A percentile compares a stretch with the other conserved stretches of the same genome.
phyloP scores from a whole-genome alignment of 176 grass and related monocot genomes.

The Oryza rufipogon region DNA sequence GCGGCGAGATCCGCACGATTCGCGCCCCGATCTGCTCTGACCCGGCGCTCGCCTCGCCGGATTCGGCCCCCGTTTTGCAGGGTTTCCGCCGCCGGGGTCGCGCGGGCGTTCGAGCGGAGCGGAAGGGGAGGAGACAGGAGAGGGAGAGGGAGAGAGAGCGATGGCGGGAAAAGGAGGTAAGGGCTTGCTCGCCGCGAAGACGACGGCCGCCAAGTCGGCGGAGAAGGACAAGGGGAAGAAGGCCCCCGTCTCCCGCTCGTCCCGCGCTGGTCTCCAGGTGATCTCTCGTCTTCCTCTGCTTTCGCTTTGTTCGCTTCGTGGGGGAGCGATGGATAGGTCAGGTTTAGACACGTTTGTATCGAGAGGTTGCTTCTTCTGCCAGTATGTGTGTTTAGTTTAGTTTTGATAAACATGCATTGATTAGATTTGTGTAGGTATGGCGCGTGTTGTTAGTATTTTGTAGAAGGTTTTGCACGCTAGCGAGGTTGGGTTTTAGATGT shows the following conservation, averaged over 20 bases:
- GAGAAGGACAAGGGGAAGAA: constrained; percentile 86
- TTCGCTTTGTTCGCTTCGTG: not conserved
- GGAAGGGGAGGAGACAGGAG: not conserved
- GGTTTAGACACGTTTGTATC: not conserved
- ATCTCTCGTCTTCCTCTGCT: not conserved
- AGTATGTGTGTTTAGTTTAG: not conserved
- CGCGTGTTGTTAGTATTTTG: not conserved
- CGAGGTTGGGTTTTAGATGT: not conserved
- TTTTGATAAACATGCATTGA: not conserved
- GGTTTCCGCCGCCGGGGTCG: not conserved
- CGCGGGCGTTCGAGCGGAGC: constrained; percentile 18
- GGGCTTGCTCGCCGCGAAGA: constrained; percentile 67
- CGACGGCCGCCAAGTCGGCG: constrained; percentile 62
- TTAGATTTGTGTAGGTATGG: not conserved
- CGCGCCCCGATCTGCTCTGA: constrained; percentile 40
- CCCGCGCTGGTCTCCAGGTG: constrained; percentile 73
- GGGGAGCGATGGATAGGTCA: constrained; percentile 4
- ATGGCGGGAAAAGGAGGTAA: constrained; percentile 76
- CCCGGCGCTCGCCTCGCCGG: constrained; percentile 14
- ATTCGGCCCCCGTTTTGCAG: constrained; percentile 21
- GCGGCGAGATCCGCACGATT: constrained; percentile 40
- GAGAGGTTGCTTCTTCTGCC: not conserved
- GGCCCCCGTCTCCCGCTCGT: constrained; percentile 64
- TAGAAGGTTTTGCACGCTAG: not conserved
- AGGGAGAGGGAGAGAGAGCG: not conserved